Conservation (phyloP, 2,329 filamentous ascomycete genomes). For the Aspergillus sp. region DNA sequence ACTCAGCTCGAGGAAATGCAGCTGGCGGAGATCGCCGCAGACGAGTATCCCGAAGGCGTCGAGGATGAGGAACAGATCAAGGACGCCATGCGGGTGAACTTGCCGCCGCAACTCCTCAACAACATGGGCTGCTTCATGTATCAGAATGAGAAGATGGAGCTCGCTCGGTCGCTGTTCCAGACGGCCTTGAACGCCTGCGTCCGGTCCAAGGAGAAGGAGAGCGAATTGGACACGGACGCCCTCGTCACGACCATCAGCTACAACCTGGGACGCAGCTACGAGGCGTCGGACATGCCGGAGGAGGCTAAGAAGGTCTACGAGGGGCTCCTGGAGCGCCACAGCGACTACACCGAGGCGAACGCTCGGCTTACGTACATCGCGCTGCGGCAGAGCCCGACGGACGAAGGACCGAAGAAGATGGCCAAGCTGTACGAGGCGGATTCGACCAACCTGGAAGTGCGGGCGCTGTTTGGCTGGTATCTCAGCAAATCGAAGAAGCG, state of each 20-base stretch:
- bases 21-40: conserved; percentile 70
- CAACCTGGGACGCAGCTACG: conserved; percentile 91
- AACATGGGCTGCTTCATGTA: conserved; percentile 97
- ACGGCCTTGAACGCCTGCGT: conserved; percentile 86
- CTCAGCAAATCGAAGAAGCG: conserved; percentile 85
- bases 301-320: conserved; percentile 89
- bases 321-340: conserved; percentile 76
- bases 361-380: conserved; percentile 88
- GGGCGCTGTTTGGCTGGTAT: conserved; percentile 93
- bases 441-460: conserved; percentile 82
- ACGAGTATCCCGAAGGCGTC: conserved; percentile 61
- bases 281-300: conserved; percentile 75
- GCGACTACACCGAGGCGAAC: conserved; percentile 88
- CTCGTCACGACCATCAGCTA: conserved; percentile 95
- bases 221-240: conserved; percentile 79
- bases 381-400: conserved; percentile 73
- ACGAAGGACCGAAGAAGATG: conserved; percentile 83
- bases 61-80: conserved; percentile 59
- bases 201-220: conserved; percentile 72
- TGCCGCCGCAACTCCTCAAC: conserved; percentile 90
- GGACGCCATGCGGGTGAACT: conserved; percentile 67
- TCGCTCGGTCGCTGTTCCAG: conserved; percentile 85
- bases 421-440: conserved; percentile 82
- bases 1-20: conserved; percentile 91
- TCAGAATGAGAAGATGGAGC: conserved; percentile 76